A percentile compares a stretch with the other conserved stretches of the same genome.
phyloP scores from a whole-genome alignment of 805 yeast species.

The Wickerhamomyces chaumierensis region DNA sequence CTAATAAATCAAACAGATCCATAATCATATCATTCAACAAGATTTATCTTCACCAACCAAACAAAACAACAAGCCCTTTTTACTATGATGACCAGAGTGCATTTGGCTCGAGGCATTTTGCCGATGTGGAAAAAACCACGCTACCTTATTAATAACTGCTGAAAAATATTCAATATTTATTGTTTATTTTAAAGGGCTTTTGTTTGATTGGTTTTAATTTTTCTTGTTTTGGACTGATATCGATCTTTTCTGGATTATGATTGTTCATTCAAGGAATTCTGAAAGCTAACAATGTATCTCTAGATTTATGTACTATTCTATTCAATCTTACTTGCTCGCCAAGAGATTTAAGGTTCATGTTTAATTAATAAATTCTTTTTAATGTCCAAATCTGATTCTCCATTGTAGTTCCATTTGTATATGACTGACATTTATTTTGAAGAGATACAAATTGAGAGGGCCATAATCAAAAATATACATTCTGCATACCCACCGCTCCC shows the following conservation, averaged over 20 bases:
- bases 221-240: background rate
- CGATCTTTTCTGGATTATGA: background rate
- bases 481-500: too few relatives aligned
- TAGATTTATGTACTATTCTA: background rate
- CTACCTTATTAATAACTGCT: conserved; percentile 79
- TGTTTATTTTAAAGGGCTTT: background rate
- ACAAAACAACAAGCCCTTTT: background rate
- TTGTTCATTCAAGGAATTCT: background rate
- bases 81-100: conserved; percentile 54
- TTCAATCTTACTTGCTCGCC: background rate
- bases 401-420: too few relatives aligned
- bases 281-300: background rate
- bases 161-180: conserved; percentile 19
- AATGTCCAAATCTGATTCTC: too few relatives aligned
- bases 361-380: too few relatives aligned
- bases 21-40: too few relatives aligned
- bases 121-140: conserved; percentile 98
- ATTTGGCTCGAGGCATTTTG: conserved; percentile 97
- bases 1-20: too few relatives aligned
- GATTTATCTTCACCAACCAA: too few relatives aligned
- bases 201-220: background rate
- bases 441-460: too few relatives aligned
- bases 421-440: too few relatives aligned
- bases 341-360: background rate
- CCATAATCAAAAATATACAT: too few relatives aligned